Conservation (phyloP, 805 yeast species). For the Hanseniaspora nectarophila region DNA sequence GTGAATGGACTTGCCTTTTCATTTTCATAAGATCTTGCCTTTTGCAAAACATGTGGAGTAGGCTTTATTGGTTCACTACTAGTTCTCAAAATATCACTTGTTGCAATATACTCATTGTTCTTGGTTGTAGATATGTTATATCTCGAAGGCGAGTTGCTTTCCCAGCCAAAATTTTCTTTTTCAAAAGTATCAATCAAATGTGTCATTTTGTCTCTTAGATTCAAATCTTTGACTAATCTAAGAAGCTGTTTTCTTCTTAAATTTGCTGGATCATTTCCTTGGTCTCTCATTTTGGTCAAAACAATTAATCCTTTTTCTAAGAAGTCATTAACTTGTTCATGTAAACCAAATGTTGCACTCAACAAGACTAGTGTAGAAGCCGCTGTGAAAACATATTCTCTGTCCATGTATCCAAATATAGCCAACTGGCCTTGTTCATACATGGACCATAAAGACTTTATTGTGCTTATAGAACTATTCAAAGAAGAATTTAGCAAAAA, state of each 20-base stretch:
- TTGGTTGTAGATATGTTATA: background rate
- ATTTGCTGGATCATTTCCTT: conserved; percentile 74
- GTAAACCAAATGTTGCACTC: conserved; percentile 72
- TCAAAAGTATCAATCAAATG: conserved; percentile 37
- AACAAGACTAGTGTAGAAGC: conserved; percentile 62
- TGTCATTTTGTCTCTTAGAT: conserved; percentile 54
- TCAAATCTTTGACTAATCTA: conserved; percentile 51
- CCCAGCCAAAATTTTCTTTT: conserved; percentile 37
- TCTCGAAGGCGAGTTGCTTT: background rate
- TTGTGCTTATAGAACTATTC: conserved; percentile 68
- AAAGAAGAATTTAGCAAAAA: conserved; percentile 62
- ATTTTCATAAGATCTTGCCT: background rate
- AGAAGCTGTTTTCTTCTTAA: conserved; percentile 59
- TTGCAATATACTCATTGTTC: background rate
- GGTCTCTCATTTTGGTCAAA: conserved; percentile 61
- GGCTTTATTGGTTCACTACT: background rate
- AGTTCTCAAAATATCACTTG: background rate
- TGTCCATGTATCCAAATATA: conserved; percentile 73
- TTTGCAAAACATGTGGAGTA: background rate
- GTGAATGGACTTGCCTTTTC: conserved; percentile 2
- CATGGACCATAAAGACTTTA: conserved; percentile 61
- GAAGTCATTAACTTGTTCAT: conserved; percentile 59
- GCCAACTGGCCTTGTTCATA: conserved; percentile 75
- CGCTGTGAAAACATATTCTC: conserved; percentile 68
- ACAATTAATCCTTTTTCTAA: conserved; percentile 59